Evolutionary conservation across 2,329 filamentous ascomycete genomes (phyloP).

Genomic region (Fonsecaea nubica): DNA sequence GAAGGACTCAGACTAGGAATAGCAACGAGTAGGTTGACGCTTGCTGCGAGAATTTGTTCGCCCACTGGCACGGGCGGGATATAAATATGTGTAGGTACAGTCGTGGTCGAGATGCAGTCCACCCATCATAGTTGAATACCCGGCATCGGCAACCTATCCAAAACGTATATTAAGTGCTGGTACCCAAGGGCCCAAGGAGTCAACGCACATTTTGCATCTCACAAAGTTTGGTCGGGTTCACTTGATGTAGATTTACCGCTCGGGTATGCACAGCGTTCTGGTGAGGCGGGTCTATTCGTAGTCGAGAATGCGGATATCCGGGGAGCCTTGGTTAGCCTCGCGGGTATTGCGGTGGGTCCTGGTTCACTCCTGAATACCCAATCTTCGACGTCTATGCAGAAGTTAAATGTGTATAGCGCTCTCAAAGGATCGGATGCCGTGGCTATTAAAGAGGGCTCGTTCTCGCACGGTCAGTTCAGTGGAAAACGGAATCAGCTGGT

Average conservation of each 20-base stretch:
- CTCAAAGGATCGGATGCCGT: too few relatives aligned
- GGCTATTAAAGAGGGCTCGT: too few relatives aligned
- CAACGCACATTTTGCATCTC: background rate
- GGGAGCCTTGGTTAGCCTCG: background rate
- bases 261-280: background rate
- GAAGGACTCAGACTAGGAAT: background rate
- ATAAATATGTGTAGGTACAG: background rate
- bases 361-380: background rate
- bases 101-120: background rate
- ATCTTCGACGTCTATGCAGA: background rate
- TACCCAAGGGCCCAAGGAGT: background rate
- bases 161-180: background rate
- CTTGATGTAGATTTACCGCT: background rate
- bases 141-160: background rate
- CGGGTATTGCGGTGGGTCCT: background rate
- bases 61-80: background rate
- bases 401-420: too few relatives aligned
- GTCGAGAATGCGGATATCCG: background rate
- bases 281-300: background rate
- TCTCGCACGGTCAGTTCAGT: too few relatives aligned
- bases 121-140: background rate
- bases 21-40: background rate
- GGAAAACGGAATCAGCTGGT: too few relatives aligned
- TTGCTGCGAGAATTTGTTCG: background rate
- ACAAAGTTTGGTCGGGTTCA: constrained; percentile 42